Evolutionary conservation across 371 early-diverging fungal genomes (phyloP).

Genomic region (Apophysomyces ossiformis): DNA sequence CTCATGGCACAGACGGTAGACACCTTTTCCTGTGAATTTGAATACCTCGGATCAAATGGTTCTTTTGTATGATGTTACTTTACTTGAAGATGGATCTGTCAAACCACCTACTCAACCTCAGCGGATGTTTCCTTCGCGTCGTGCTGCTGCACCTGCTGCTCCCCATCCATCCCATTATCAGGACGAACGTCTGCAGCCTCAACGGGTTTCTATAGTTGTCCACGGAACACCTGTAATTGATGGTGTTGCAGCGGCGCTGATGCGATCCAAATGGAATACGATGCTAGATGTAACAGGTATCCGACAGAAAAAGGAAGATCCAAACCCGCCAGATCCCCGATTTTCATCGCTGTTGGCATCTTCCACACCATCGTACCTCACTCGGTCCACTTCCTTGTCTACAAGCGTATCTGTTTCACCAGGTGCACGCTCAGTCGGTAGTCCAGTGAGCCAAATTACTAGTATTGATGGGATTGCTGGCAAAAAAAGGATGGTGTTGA

Average conservation of each 20-base stretch:
- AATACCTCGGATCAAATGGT: conserved; percentile 64
- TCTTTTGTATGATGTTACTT: conserved; percentile 63
- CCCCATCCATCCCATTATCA: conserved; percentile 30
- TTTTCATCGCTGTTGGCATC: conserved; percentile 27
- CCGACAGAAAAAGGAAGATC: conserved; percentile 53
- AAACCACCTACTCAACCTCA: conserved; percentile 42
- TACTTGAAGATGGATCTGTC: conserved; percentile 58
- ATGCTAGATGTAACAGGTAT: conserved; percentile 64
- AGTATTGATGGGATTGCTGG: conserved; percentile 34
- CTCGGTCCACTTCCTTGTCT: conserved; percentile 20
- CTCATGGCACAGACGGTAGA: conserved; percentile 11
- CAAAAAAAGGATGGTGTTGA: conserved; percentile 23
- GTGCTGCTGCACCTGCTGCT: conserved; percentile 23
- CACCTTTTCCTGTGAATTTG: conserved; percentile 51
- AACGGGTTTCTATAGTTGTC: conserved; percentile 65
- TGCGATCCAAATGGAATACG: conserved; percentile 74
- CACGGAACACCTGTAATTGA: conserved; percentile 60
- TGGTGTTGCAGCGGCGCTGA: conserved; percentile 52
- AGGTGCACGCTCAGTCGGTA: conserved; percentile 45
- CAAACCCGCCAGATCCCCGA: conserved; percentile 29
- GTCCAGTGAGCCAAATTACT: conserved; percentile 32
- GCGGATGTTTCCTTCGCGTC: conserved; percentile 44
- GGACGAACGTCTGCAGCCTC: conserved; percentile 47
- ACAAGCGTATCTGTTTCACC: conserved; percentile 38
- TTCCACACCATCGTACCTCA: conserved; percentile 5